Base-by-base conservation (phyloP, 208 protist genomes). In the Angomonas ambiguus region DNA sequence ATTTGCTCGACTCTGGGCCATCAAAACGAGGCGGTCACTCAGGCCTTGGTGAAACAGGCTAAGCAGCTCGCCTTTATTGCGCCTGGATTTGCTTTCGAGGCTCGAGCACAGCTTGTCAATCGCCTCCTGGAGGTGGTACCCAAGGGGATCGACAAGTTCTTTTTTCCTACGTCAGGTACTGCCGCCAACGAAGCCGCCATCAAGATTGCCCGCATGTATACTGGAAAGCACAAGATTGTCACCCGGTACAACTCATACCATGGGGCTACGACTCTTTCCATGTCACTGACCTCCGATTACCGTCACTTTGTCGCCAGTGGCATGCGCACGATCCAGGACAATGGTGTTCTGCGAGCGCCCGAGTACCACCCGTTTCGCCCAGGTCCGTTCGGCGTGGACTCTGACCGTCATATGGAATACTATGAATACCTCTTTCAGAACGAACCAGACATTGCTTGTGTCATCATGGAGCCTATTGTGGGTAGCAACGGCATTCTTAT, bases 381-480 rank as follows among this genome's bases (percentile, higher is more conserved):
- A 30, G 49, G 49, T 24, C 49, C 49, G 8, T 27, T 56, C n/a
- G 49, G 49, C n/a, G 22, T 56, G n/a, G 27, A 5, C 49, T 56
- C 49, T 27, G 49, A 56, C 22, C 49, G 49, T 24, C 49, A 56
- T 24, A 56, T 56, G 49, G 49, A 56, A 24, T 56, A 56, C n/a
- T 56, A 24, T 27, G 49, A 56, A 25, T 56, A 56, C 49, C 49
- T 56, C 10, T 56, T 56, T 56, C n/a, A 56, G 49, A 56, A 56
- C 45, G 42, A 18, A 4, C 45, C 51, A 20, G 55, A 33, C 45
- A 67, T 67, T 33, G 49, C 51, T 13, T 67, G 62, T 24, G 41
- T 67, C 28, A 67, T 67, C 20, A 55, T 67, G 34, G 62, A 67
- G 45, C 25, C 51, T 49, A 67, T 67, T 58, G 62, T 67, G 49